Evolutionary conservation across 768 basidiomycete genomes (phyloP), one percentile per base, ranked within the genome.

Genomic region (Phaffia tasmanica): DNA sequence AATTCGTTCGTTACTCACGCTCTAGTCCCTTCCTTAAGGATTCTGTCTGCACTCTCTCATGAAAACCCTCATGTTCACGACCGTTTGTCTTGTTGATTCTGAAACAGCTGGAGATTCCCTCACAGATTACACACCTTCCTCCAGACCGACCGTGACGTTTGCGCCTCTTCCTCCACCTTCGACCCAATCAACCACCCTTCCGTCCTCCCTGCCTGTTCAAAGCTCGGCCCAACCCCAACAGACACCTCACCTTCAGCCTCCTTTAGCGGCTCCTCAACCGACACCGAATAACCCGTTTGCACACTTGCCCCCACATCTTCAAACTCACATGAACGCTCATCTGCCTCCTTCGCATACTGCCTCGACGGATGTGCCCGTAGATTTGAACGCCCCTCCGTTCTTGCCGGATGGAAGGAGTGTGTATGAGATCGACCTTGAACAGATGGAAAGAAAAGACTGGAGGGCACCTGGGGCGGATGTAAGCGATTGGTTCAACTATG

Each of bases 401-500:
- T 62, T 69, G 21, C 67, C 67, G 9, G 63, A 63, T 46, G 35
- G 35, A 16, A 30, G 63, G n/a, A 51, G 57, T 16, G 87, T 95
- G 54, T 83, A 89, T 47, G 92, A 95, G 64, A 81, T 91, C 30
- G 93, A 95, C 74, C 72, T 94, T 58, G 81, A 75, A 55, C 83
- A 83, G 30, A 80, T 87, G 79, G 77, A 81, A 11, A 87, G 89
- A 69, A 94, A 94, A 73, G 85, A 86, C 4, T 99, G 95, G 95
- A 80, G 95, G 69, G 78, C 85, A 67, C 87, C 92, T 9, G 95
- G 95, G 46, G 85, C 88, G 4, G 91, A 95, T 79, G 81, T 95
- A 69, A 87, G 88, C 71, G 93, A 97, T 78, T 99, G 92, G 87
- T 99, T 99, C 78, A 98, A 99, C 77, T 98, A 95, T 72, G 95